A percentile compares a stretch with the other conserved stretches of the same genome.
Conservation (phyloP, 2,329 filamentous ascomycete genomes). For the Alternaria panax region DNA sequence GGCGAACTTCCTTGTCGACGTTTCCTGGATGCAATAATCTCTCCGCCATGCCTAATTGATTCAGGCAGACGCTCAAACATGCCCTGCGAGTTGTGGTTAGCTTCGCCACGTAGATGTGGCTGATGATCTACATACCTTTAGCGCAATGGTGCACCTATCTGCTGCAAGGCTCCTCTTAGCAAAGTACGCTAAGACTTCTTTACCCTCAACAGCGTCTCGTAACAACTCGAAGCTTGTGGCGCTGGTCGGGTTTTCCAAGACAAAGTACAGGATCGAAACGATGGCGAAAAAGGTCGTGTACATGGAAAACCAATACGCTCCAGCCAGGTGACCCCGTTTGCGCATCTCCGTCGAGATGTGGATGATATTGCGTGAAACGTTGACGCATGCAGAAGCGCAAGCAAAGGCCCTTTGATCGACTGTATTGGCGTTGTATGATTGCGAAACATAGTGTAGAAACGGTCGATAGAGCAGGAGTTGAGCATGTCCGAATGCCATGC, state of each 20-base stretch:
- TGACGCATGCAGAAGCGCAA: constrained; percentile 72
- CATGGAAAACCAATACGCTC: constrained; percentile 86
- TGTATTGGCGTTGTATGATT: constrained; percentile 56
- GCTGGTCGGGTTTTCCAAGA: constrained; percentile 80
- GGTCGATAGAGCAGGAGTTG: constrained; percentile 84
- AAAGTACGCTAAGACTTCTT: constrained; percentile 79
- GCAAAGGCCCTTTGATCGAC: constrained; percentile 82
- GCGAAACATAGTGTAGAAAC: constrained; percentile 83
- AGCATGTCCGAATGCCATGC: constrained; percentile 82
- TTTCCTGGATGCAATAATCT: constrained; percentile 45
- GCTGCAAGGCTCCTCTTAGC: constrained; percentile 87
- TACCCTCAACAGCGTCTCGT: constrained; percentile 83
- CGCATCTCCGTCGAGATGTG: constrained; percentile 82
- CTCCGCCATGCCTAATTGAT: constrained; percentile 61
- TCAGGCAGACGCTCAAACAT: constrained; percentile 87
- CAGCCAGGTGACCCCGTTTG: constrained; percentile 75
- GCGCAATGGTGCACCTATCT: constrained; percentile 79
- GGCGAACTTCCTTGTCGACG: constrained; percentile 50
- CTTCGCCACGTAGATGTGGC: neutral
- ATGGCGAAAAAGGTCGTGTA: constrained; percentile 86
- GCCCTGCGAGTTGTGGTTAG: constrained; percentile 57
- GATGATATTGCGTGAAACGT: constrained; percentile 75
- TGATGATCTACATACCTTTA: constrained; percentile 67
- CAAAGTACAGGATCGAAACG: constrained; percentile 79
- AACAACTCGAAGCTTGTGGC: constrained; percentile 79